Evolutionary conservation across 2,329 filamentous ascomycete species (phyloP).

Genomic region (Fusarium nurragi): DNA sequence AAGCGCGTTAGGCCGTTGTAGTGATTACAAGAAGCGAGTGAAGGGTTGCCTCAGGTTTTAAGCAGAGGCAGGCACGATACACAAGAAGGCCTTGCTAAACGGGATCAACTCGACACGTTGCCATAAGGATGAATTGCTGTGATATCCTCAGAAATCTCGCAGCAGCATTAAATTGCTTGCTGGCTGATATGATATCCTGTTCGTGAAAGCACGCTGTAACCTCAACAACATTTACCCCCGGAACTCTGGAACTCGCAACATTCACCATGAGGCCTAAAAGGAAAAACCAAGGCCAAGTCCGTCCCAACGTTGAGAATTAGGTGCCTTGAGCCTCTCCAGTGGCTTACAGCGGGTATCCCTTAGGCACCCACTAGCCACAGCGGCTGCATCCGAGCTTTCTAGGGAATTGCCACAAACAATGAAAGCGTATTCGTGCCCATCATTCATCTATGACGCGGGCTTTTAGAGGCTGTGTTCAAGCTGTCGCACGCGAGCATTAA

Average conservation of each 20-base stretch:
- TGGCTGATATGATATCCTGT: neutral
- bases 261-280: constrained; percentile 10
- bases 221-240: neutral
- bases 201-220: neutral
- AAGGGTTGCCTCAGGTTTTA: constrained; percentile 26
- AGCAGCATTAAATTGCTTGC: neutral
- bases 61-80: constrained; percentile 24
- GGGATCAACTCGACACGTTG: constrained; percentile 12
- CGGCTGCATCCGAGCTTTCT: constrained; percentile 30
- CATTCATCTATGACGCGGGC: constrained; percentile 34
- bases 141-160: constrained; percentile 9
- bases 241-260: constrained; percentile 2
- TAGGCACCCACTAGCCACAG: constrained; percentile 38
- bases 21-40: constrained; percentile 12
- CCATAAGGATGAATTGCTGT: constrained; percentile 16
- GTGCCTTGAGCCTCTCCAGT: constrained; percentile 20
- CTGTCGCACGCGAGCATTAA: constrained; percentile 14
- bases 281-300: constrained; percentile 1
- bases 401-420: constrained; percentile 1
- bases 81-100: constrained; percentile 6
- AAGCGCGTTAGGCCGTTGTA: neutral
- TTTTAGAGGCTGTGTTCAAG: neutral
- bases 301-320: constrained; percentile 26
- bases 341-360: constrained; percentile 16
- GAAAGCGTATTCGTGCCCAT: neutral